Conservation (phyloP, 2,329 filamentous ascomycete genomes). For the Fusarium fracticaudum region DNA sequence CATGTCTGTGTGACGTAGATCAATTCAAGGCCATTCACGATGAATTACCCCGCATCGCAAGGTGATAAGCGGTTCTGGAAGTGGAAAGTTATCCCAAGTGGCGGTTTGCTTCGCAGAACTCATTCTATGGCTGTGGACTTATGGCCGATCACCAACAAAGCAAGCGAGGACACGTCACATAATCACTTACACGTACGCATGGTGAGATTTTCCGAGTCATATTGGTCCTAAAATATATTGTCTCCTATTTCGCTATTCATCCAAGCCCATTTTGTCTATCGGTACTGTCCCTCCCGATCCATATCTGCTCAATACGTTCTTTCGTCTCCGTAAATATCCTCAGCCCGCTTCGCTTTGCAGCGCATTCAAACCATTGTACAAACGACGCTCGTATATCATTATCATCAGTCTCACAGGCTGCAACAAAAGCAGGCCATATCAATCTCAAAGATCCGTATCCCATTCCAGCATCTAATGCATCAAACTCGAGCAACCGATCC, state of each 20-base stretch:
- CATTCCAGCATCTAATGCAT: conserved; percentile 11
- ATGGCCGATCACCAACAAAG: neutral
- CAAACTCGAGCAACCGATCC: conserved; percentile 24
- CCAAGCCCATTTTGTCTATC: neutral
- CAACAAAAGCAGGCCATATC: conserved; percentile 31
- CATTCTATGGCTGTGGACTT: accelerated
- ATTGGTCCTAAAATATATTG: accelerated
- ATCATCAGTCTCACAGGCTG: conserved; percentile 21
- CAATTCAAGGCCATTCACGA: neutral
- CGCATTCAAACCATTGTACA: conserved; percentile 16
- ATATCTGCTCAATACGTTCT: conserved; percentile 8
- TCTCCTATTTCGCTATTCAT: neutral
- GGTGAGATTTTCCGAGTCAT: neutral
- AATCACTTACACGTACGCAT: neutral
- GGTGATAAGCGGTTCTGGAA: neutral
- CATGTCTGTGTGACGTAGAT: neutral
- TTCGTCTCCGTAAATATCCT: conserved; percentile 22
- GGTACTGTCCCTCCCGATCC: neutral
- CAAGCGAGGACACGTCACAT: neutral
- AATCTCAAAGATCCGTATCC: conserved; percentile 25
- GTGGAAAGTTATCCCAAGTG: conserved; percentile 7
- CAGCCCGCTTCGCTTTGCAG: conserved; percentile 8
- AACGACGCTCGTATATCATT: neutral
- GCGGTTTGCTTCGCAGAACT: neutral
- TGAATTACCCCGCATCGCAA: neutral